These are phyloP conservation scores for Yamadazyma conglobata DNA, from an alignment of 1,139 yeast genomes.

Conservation along the genomic window DNA sequence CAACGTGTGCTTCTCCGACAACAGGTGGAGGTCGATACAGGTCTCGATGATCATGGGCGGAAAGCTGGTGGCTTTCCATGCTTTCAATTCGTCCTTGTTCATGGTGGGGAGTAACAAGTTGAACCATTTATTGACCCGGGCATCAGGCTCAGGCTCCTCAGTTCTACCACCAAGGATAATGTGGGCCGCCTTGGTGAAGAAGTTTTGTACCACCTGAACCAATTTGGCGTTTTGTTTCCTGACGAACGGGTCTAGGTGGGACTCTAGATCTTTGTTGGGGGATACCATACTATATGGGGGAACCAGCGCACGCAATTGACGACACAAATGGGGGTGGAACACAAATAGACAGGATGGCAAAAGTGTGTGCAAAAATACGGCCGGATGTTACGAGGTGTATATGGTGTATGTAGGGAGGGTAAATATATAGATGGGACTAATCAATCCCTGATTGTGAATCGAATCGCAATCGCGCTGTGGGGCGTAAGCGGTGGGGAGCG, in stretches of 20 bases:
- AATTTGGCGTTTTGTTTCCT: constrained; percentile 32
- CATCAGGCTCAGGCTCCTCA: constrained; percentile 10
- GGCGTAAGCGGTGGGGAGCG: no score
- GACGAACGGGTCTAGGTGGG: constrained; percentile 18
- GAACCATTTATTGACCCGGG: constrained; percentile 57
- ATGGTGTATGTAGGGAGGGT: no score
- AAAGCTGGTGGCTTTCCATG: constrained; percentile 52
- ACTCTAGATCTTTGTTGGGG: constrained; percentile 15
- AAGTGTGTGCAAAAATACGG: no score
- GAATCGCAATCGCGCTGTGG: no score
- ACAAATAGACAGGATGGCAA: no score
- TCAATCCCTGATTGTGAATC: no score
- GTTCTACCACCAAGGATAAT: constrained; percentile 29
- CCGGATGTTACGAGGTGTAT: no score
- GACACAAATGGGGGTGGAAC: no score
- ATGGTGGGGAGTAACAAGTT: constrained; percentile 53
- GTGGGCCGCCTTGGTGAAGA: constrained; percentile 70
- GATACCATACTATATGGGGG: no score
- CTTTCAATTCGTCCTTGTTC: constrained; percentile 52
- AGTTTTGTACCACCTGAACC: constrained; percentile 55
- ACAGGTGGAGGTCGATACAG: constrained; percentile 63
- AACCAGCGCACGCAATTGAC: no score
- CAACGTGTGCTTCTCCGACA: constrained; percentile 60
- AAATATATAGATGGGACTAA: no score
- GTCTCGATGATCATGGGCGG: constrained; percentile 89